These are phyloP conservation scores for Petasospora rhodanensis DNA, from an alignment of 1,139 yeast genomes.

Conservation along the genomic window DNA sequence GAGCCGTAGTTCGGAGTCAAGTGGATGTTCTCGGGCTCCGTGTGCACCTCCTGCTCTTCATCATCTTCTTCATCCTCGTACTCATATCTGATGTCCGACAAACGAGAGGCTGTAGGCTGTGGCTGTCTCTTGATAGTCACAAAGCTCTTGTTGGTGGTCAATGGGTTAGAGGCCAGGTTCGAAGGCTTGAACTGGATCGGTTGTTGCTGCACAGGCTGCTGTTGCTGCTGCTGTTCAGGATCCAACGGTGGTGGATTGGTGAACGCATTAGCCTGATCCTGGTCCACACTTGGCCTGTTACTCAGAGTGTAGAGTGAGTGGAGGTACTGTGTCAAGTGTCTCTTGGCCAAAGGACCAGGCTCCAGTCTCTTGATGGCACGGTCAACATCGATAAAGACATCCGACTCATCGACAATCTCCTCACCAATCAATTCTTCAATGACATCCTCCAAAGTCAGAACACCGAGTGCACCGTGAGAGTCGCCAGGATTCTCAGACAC, in stretches of 20 bases:
- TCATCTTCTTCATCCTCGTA: constrained; percentile 13
- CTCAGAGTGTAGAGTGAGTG: constrained; percentile 42
- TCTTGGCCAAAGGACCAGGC: constrained; percentile 81
- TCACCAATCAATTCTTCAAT: constrained; percentile 97
- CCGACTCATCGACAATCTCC: constrained; percentile 96
- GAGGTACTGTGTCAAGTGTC: constrained; percentile 64
- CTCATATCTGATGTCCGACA: constrained; percentile 17
- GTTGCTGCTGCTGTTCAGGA: too few relatives aligned
- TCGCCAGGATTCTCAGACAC: constrained; percentile 87
- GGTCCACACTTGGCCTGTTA: constrained; percentile 20
- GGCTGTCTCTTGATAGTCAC: constrained; percentile 61
- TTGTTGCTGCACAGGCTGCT: constrained; percentile 10
- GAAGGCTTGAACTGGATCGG: constrained; percentile 40
- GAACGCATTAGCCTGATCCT: not conserved
- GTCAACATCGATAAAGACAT: constrained; percentile 87
- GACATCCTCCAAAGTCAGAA: constrained; percentile 90
- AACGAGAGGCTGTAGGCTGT: constrained; percentile 13
- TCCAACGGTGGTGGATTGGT: too few relatives aligned
- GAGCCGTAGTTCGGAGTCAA: constrained; percentile 24
- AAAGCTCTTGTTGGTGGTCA: constrained; percentile 63
- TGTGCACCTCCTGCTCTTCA: too few relatives aligned
- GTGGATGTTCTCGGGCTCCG: too few relatives aligned
- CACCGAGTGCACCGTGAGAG: constrained; percentile 84
- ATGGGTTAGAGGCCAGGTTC: constrained; percentile 80
- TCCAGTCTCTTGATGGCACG: constrained; percentile 76